Base-by-base conservation (phyloP, 78 protist species). In the Ministeria vibrans region DNA sequence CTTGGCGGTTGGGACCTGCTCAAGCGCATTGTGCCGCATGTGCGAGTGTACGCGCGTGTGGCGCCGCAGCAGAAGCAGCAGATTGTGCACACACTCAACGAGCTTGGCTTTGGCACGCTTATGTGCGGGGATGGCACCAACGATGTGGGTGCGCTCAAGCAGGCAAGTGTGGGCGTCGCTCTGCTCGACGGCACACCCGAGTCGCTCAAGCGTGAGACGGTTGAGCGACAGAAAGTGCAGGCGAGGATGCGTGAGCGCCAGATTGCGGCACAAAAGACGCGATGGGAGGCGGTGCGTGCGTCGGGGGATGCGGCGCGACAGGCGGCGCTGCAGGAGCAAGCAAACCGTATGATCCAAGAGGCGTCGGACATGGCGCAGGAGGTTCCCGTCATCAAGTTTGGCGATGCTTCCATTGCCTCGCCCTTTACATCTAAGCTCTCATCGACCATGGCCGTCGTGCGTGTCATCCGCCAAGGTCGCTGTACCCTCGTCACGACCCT, bases 81-180 rank as follows among this genome's bases (percentile, higher is more conserved):
- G 2, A 66, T 89, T 38, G 15, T 91, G 2, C 1, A 51, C 0
- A 64, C 77, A 28, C 74, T 95, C 39, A 87, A 89, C 43, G 18
- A 1, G 23, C 20, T 9, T 34, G 98, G 97, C 36, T 63, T 63
- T 42, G 0, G 13, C 44, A 86, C 96, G 22, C 90, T 95, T 80
- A 98, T 99, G 99, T 95, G 98, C 44, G 99, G 99, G n/a, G 99
- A 99, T 79, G 99, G 99, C 71, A 95, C 99, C 5, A 99, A 99
- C 86, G 99, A 99, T 69, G 99, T 97, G n/a, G 99, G 99, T n/a
- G 99, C 99, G 3, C 90, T 99, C 43, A 96, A 96, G 88, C 96
- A 90, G 61, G 95, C 99, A 0, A 92, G 92, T 46, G 98, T 97
- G n/a, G 99, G 99, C 32, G 44, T 88, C 36, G 89, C 92, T 7